These are phyloP conservation scores for Zygosaccharomyces rouxii DNA, from an alignment of 805 yeast species.

Conservation along the genomic window DNA sequence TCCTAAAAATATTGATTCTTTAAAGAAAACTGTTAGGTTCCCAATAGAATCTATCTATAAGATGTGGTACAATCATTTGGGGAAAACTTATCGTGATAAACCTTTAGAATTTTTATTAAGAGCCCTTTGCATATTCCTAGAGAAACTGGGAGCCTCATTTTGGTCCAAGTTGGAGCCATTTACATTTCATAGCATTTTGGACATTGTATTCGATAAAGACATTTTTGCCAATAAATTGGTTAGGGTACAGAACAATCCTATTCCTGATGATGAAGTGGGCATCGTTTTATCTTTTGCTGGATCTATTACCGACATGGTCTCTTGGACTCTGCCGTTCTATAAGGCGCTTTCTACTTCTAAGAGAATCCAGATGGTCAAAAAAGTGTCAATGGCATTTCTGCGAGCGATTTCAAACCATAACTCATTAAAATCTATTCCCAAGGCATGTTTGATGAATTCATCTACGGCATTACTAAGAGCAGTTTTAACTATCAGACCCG, in stretches of 20 bases:
- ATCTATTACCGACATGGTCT: constrained; percentile 42
- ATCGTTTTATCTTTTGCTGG: constrained; percentile 28
- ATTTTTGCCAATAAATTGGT: constrained; percentile 39
- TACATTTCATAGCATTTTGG: constrained; percentile 53
- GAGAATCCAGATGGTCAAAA: constrained; percentile 49
- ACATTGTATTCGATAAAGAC: constrained; percentile 55
- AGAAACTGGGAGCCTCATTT: constrained; percentile 41
- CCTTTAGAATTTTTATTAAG: constrained; percentile 52
- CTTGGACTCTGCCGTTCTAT: constrained; percentile 52
- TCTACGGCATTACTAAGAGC: constrained; percentile 36
- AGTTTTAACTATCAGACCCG: constrained; percentile 27
- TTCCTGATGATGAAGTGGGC: constrained; percentile 31
- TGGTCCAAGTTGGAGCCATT: constrained; percentile 57
- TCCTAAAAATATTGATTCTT: constrained; percentile 31
- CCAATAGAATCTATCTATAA: constrained; percentile 33
- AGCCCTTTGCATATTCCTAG: constrained; percentile 44
- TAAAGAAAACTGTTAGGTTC: constrained; percentile 27
- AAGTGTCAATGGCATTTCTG: constrained; percentile 46
- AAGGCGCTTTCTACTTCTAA: constrained; percentile 46
- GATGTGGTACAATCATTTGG: constrained; percentile 33
- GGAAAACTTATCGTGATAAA: constrained; percentile 28
- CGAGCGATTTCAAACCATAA: constrained; percentile 35
- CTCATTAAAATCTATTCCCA: constrained; percentile 26
- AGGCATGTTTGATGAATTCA: constrained; percentile 35
- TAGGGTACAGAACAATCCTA: constrained; percentile 24